Evolutionary conservation across 805 yeast species (phyloP), one percentile per base, ranked within the genome.

Genomic region (Grigorovia jiainica): DNA sequence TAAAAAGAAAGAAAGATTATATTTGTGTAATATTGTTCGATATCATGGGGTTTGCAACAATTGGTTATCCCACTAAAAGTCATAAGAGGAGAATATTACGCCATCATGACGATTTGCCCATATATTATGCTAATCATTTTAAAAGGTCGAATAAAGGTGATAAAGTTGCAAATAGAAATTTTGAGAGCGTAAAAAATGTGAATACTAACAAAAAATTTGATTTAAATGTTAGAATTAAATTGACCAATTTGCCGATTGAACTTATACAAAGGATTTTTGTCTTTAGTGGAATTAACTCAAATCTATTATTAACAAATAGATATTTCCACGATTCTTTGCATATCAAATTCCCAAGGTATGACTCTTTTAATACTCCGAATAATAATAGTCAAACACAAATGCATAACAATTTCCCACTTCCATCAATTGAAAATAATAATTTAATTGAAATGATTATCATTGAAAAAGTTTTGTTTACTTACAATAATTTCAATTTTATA

Each of bases 41-140:
- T 4, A 31, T 7, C 13, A 53, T 53, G 57, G 57, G 57, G 9
- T 53, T 42, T 40, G 46, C 48, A 16, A 35, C 36, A 9, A 36
- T 42, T 7, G 57, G 57, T 1, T 50, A 48, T 35, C 48, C 57
- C n/a, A 43, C 53, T 3, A 42, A 47, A 34, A 27, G 23, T 11
- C 47, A 50, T 19, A 52, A 52, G 40, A 45, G 54, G 21, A 33
- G 44, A 29, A 42, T 18, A n/a, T 10, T 45, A 11, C 40, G 38
- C 3, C 20, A 38, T 25, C 25, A 20, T 23, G 42, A 45, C 15
- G 19, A 25, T 2, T 9, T 43, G 11, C 45, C 42, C 3, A 16
- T 40, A 4, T 42, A 39, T 17, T 44, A 44, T 29, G 42, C 44
- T 11, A 36, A 41, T n/a, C 36, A 33, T 27, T 30, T 18, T 16